phyloP scores from a whole-genome alignment of 768 basidiomycete species.

The Lepiota venenata region DNA sequence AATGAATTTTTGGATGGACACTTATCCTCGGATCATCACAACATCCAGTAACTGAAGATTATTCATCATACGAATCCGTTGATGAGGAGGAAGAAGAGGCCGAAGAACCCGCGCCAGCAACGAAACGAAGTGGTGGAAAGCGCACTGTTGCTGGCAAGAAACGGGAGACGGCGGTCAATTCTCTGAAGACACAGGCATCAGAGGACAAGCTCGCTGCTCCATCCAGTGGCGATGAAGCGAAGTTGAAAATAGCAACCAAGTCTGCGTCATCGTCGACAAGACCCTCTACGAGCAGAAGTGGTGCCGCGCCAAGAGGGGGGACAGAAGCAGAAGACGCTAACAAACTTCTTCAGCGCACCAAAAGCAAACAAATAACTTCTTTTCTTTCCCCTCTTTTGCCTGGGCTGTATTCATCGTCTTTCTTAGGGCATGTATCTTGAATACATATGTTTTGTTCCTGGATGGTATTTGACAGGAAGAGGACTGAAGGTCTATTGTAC shows the following conservation, averaged over 20 bases:
- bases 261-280: constrained; percentile 1
- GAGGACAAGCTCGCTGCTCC: constrained; percentile 8
- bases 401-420: neutral
- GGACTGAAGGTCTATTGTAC: neutral
- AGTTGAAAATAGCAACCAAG: constrained; percentile 1
- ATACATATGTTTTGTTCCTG: neutral
- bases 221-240: neutral
- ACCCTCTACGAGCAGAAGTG: neutral
- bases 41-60: constrained; percentile 65
- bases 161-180: neutral
- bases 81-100: constrained; percentile 47
- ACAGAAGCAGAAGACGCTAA: constrained; percentile 10
- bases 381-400: neutral
- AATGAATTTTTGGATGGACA: neutral
- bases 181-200: neutral
- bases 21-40: constrained; percentile 6
- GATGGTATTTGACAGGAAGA: neutral
- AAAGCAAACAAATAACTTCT: constrained; percentile 11
- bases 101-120: constrained; percentile 8
- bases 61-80: constrained; percentile 79
- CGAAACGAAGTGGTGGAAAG: constrained; percentile 7
- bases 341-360: constrained; percentile 13
- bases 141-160: constrained; percentile 3
- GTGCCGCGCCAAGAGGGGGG: neutral
- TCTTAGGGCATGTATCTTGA: neutral